phyloP scores from a whole-genome alignment of 2,329 filamentous ascomycete species.

The Penicillium sp. region DNA sequence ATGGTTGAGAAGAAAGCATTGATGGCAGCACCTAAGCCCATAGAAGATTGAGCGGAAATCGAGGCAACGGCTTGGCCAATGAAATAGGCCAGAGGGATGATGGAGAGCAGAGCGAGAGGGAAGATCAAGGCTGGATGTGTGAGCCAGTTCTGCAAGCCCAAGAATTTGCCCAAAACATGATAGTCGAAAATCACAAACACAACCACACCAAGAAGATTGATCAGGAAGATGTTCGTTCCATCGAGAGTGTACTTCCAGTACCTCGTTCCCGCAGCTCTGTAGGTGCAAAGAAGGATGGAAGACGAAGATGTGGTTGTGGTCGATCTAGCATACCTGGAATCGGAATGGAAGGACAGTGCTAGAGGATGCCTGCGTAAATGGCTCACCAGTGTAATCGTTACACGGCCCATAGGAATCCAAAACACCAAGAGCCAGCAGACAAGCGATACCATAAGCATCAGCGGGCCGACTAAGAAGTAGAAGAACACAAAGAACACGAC shows the following conservation, averaged over 20 bases:
- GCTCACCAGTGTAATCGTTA: conserved; percentile 83
- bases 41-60: conserved; percentile 96
- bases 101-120: conserved; percentile 76
- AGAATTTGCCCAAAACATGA: conserved; percentile 66
- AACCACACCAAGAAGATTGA: conserved; percentile 94
- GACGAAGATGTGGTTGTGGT: conserved; percentile 70
- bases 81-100: conserved; percentile 96
- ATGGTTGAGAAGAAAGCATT: conserved; percentile 98
- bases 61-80: conserved; percentile 98
- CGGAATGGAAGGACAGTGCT: conserved; percentile 88
- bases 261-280: conserved; percentile 86
- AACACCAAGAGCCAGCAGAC: conserved; percentile 97
- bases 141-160: conserved; percentile 69
- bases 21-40: conserved; percentile 94
- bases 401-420: conserved; percentile 97
- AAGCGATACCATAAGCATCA: conserved; percentile 78
- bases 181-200: conserved; percentile 93
- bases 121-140: conserved; percentile 87
- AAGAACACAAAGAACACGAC: conserved; percentile 97
- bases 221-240: conserved; percentile 97
- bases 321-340: conserved; percentile 69
- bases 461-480: conserved; percentile 85
- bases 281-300: conserved; percentile 92
- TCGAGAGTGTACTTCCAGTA: conserved; percentile 99
- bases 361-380: conserved; percentile 90